Conservation (phyloP, 306 rosid genomes). For the Fragaria ananassa region DNA sequence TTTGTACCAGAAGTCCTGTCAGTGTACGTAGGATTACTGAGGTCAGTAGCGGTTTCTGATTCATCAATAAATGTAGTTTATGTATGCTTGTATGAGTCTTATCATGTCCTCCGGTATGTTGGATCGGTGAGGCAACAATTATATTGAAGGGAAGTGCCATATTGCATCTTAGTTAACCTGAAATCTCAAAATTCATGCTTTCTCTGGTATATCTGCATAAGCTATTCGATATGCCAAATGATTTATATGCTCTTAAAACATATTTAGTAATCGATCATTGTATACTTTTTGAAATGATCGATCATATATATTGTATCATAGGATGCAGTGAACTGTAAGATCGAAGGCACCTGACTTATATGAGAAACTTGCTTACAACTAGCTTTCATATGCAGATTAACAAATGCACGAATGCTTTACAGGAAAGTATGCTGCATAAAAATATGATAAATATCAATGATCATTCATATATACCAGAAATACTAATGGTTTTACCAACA, state of each 20-base stretch:
- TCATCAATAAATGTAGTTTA: neutral
- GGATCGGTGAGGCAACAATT: neutral
- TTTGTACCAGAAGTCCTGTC: constrained; percentile 20
- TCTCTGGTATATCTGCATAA: too few relatives aligned
- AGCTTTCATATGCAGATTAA: neutral
- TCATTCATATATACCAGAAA: neutral
- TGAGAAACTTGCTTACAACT: neutral
- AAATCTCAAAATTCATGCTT: too few relatives aligned
- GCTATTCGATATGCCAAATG: neutral
- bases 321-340: neutral
- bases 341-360: neutral
- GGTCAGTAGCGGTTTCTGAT: neutral
- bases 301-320: neutral
- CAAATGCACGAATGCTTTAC: neutral
- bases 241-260: too few relatives aligned
- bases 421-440: neutral
- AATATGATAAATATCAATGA: neutral
- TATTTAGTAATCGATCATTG: neutral
- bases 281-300: too few relatives aligned
- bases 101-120: neutral
- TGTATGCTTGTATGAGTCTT: neutral
- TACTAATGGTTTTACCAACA: neutral
- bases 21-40: neutral
- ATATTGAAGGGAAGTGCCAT: neutral
- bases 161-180: neutral